These are phyloP conservation scores for Fusarium brevicatenulatum DNA, from an alignment of 2,329 filamentous ascomycete genomes.

Conservation along the genomic window DNA sequence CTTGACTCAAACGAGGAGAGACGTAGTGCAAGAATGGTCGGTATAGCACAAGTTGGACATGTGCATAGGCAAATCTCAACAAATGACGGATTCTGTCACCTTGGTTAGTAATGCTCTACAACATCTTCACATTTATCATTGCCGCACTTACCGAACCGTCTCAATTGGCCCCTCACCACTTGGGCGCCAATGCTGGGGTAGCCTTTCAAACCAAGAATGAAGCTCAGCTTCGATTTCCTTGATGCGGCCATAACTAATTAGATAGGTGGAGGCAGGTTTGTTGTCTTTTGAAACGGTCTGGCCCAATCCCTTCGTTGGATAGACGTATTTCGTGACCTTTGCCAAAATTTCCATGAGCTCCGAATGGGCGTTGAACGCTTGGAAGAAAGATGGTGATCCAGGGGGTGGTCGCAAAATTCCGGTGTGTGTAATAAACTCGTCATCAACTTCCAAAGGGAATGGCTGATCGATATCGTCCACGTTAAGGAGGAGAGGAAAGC, in stretches of 20 bases:
- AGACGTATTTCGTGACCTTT: slow-evolving; percentile 73
- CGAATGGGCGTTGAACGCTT: slow-evolving; percentile 74
- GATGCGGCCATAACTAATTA: slow-evolving; percentile 71
- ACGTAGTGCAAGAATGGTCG: slow-evolving; percentile 86
- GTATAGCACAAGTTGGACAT: slow-evolving; percentile 85
- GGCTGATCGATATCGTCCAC: slow-evolving; percentile 75
- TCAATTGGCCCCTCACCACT: slow-evolving; percentile 80
- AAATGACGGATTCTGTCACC: slow-evolving; percentile 72
- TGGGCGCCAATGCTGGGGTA: slow-evolving; percentile 82
- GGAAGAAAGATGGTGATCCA: slow-evolving; percentile 67
- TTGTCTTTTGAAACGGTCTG: slow-evolving; percentile 57
- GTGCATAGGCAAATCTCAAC: slow-evolving; percentile 81
- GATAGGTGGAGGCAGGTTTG: slow-evolving; percentile 62
- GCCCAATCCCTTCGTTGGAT: slow-evolving; percentile 68
- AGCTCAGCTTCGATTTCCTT: slow-evolving; percentile 73
- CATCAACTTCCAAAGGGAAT: slow-evolving; percentile 71
- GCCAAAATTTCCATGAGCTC: slow-evolving; percentile 71
- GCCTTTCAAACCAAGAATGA: slow-evolving; percentile 69
- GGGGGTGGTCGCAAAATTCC: slow-evolving; percentile 65
- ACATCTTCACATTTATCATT: background rate
- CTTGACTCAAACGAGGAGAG: slow-evolving; percentile 68
- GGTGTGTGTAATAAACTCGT: slow-evolving; percentile 71
- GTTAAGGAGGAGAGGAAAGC: slow-evolving; percentile 71
- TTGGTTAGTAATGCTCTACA: slow-evolving; percentile 9
- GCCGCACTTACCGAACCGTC: slow-evolving; percentile 73